Evolutionary conservation across 306 rosid genomes (phyloP).

Genomic region (Phaseolus lunatus): DNA sequence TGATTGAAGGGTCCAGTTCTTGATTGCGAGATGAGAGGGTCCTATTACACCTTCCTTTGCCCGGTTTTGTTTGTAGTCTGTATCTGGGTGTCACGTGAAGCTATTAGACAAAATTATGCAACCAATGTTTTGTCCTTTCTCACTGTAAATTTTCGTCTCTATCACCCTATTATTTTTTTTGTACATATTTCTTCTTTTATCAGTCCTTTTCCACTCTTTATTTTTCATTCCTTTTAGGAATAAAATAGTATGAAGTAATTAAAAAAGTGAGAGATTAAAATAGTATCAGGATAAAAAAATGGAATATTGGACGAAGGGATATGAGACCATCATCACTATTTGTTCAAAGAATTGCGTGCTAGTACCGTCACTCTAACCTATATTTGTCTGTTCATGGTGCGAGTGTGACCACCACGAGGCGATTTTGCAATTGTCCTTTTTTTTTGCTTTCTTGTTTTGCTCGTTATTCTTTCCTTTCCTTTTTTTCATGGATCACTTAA

Average conservation of each 20-base stretch:
- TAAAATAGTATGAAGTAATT: not conserved
- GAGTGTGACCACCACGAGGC: not conserved
- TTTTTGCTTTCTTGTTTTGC: too few relatives aligned
- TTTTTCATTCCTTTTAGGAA: not conserved
- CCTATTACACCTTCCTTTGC: not conserved
- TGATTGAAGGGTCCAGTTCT: conserved; percentile 35
- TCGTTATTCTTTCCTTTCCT: too few relatives aligned
- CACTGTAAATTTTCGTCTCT: conserved; percentile 3
- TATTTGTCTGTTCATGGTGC: not conserved
- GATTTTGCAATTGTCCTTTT: too few relatives aligned
- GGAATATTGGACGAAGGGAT: too few relatives aligned
- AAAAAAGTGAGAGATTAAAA: not conserved
- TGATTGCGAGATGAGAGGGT: not conserved
- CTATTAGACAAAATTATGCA: conserved; percentile 57
- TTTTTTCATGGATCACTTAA: too few relatives aligned
- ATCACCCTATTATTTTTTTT: not conserved
- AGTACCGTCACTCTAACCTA: not conserved
- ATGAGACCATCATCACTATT: too few relatives aligned
- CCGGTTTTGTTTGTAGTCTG: not conserved
- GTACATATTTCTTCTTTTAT: not conserved
- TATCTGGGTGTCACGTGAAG: conserved; percentile 62
- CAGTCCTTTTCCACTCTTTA: not conserved
- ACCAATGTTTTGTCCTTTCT: not conserved
- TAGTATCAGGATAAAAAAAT: too few relatives aligned
- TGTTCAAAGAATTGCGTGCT: too few relatives aligned